phyloP scores from a whole-genome alignment of 2,329 filamentous ascomycete species.

The Capronia epimyces region DNA sequence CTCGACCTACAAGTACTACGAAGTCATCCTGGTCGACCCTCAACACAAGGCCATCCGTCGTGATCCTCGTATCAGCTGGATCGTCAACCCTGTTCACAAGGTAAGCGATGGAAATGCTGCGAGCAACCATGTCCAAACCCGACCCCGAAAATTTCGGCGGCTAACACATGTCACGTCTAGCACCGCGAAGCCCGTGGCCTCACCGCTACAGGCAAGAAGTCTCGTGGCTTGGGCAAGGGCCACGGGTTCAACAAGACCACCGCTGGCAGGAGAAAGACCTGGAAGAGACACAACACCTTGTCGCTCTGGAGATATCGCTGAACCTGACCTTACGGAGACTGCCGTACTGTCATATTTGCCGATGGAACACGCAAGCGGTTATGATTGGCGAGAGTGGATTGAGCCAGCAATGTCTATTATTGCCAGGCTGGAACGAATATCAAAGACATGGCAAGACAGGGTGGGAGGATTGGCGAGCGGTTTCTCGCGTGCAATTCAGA shows the following conservation, averaged over 20 bases:
- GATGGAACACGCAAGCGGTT: background rate
- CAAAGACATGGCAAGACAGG: background rate
- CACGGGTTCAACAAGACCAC: conserved; percentile 99
- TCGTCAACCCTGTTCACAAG: conserved; percentile 99
- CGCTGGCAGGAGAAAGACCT: conserved; percentile 97
- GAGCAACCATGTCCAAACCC: background rate
- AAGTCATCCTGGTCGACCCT: conserved; percentile 99
- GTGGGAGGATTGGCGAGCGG: background rate
- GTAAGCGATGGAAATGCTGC: conserved; percentile 33
- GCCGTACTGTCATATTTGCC: background rate
- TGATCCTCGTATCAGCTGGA: conserved; percentile 99
- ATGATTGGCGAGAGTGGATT: background rate
- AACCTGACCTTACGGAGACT: background rate
- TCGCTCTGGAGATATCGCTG: conserved; percentile 92
- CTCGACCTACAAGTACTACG: conserved; percentile 99
- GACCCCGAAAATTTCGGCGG: too few species aligned
- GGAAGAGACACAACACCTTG: conserved; percentile 99
- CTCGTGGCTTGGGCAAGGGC: conserved; percentile 97
- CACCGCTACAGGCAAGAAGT: conserved; percentile 98
- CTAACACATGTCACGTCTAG: conserved; percentile 37
- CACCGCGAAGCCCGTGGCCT: conserved; percentile 97
- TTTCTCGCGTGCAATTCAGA: background rate
- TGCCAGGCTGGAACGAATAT: background rate
- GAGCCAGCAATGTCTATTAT: background rate
- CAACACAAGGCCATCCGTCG: conserved; percentile 99